Conservation (phyloP, 768 basidiomycete genomes). For the Leccinum rimulosum region DNA sequence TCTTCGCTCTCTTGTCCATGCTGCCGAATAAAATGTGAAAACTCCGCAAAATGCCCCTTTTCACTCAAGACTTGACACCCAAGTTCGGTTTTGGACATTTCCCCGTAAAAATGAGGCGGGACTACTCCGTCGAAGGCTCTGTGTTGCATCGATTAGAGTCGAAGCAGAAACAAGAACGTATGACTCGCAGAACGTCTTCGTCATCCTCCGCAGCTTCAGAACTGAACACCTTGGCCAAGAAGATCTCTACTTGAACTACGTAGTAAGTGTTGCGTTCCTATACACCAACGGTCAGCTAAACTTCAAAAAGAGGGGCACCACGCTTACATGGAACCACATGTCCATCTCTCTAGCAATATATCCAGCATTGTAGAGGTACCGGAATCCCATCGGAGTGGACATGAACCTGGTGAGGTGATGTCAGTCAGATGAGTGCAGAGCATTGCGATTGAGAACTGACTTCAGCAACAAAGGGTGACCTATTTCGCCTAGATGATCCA, state of each 20-base stretch:
- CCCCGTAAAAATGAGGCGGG: constrained; percentile 96
- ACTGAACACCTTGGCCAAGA: constrained; percentile 77
- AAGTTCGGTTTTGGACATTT: constrained; percentile 94
- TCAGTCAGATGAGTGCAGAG: not conserved
- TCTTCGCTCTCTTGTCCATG: constrained; percentile 87
- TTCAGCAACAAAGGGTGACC: constrained; percentile 86
- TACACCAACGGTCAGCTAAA: constrained; percentile 7
- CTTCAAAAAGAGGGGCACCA: not conserved
- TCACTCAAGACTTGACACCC: constrained; percentile 90
- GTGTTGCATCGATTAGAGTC: constrained; percentile 3
- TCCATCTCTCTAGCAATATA: constrained; percentile 97
- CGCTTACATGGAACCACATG: constrained; percentile 87
- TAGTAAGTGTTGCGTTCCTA: constrained; percentile 90
- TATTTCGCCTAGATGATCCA: constrained; percentile 93
- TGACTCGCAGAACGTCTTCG: constrained; percentile 56
- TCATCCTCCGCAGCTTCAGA: constrained; percentile 55
- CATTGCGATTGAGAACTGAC: constrained; percentile 41
- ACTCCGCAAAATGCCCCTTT: constrained; percentile 88
- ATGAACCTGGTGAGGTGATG: constrained; percentile 64
- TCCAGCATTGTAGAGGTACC: constrained; percentile 85
- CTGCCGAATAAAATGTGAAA: constrained; percentile 84
- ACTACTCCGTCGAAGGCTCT: constrained; percentile 85
- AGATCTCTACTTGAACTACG: constrained; percentile 91
- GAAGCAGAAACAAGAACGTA: not conserved
- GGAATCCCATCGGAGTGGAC: constrained; percentile 90